A percentile compares a stretch with the other conserved stretches of the same genome.
Conservation (phyloP, 2,329 filamentous ascomycete genomes). For the Coniochaeta pulveracea region DNA sequence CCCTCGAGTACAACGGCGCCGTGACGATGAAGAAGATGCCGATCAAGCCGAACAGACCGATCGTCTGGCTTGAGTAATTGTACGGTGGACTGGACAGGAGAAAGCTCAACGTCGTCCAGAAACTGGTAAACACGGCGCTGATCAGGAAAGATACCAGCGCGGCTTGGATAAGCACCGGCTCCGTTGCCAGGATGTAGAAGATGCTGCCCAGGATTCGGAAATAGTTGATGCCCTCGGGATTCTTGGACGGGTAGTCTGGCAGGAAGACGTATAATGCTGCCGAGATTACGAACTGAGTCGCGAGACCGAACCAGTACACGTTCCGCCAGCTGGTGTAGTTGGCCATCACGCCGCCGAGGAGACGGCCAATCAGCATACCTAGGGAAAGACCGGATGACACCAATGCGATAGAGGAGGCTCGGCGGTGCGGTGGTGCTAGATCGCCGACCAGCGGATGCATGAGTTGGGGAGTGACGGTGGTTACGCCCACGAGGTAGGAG, state of each 20-base stretch:
- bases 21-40: slow-evolving; percentile 58
- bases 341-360: slow-evolving; percentile 64
- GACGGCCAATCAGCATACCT: slow-evolving; percentile 63
- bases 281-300: slow-evolving; percentile 57
- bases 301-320: slow-evolving; percentile 70
- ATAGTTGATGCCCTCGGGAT: slow-evolving; percentile 54
- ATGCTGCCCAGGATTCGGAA: slow-evolving; percentile 55
- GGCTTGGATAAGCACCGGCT: slow-evolving; percentile 60
- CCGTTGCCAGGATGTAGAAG: slow-evolving; percentile 45
- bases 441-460: slow-evolving; percentile 77
- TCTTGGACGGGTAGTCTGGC: slow-evolving; percentile 71
- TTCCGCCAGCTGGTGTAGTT: slow-evolving; percentile 65
- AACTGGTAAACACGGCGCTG: slow-evolving; percentile 37
- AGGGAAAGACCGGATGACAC: slow-evolving; percentile 66
- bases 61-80: slow-evolving; percentile 51
- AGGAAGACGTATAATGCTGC: slow-evolving; percentile 58
- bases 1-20: slow-evolving; percentile 57
- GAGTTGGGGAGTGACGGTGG: slow-evolving; percentile 67
- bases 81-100: slow-evolving; percentile 62
- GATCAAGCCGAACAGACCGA: slow-evolving; percentile 71
- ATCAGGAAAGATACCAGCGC: slow-evolving; percentile 55
- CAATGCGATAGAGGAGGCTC: slow-evolving; percentile 60
- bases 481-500: slow-evolving; percentile 64
- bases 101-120: slow-evolving; percentile 64
- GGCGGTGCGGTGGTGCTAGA: slow-evolving; percentile 56